phyloP scores from a whole-genome alignment of 305 asterid species.

The Solanum hybrid region DNA sequence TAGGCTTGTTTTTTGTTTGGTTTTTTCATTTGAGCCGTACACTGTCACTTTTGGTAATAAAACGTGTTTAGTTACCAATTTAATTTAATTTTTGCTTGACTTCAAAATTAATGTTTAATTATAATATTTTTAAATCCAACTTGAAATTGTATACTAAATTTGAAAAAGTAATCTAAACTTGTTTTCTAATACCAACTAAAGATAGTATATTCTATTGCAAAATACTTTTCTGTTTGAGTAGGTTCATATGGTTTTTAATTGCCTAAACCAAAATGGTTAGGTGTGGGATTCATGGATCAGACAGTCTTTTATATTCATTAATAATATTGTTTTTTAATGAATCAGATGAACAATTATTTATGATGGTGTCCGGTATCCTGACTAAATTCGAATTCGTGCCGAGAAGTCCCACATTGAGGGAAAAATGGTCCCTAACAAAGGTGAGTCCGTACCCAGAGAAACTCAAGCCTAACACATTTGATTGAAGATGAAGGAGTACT shows the following conservation, averaged over 20 bases:
- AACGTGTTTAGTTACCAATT: no score
- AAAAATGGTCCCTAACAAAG: background rate
- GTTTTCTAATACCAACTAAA: background rate
- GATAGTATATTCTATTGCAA: background rate
- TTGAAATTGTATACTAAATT: background rate
- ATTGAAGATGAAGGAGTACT: no score
- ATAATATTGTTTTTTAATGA: background rate
- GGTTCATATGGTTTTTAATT: background rate
- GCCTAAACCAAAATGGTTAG: background rate
- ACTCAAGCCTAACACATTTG: fast-evolving
- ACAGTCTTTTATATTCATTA: background rate
- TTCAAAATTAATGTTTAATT: no score
- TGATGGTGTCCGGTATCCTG: background rate
- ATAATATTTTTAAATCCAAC: background rate
- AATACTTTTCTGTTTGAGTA: background rate
- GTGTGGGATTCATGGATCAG: background rate
- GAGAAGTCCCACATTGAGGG: no score
- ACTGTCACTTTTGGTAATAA: no score
- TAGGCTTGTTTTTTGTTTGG: no score
- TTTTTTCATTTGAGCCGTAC: no score
- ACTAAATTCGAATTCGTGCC: no score
- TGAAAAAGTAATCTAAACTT: background rate
- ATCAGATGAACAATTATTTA: background rate
- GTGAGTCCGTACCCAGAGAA: no score
- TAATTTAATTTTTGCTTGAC: no score